Conservation (phyloP, 208 protist species). For the Trypanosoma conorhini region DNA sequence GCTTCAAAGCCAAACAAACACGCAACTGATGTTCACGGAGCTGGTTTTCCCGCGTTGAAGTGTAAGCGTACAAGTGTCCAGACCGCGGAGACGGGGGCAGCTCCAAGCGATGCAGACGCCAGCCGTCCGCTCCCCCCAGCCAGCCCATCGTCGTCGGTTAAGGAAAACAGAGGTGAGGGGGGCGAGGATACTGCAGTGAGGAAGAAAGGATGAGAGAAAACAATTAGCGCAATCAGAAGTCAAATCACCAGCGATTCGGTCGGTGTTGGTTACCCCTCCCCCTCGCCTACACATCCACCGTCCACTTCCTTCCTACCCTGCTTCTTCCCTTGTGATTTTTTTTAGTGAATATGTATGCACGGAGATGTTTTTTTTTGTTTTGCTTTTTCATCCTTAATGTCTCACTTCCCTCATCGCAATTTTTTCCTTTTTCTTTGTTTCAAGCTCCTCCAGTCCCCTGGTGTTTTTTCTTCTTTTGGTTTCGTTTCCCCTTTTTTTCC, state of each 20-base stretch:
- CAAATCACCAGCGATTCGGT: neutral
- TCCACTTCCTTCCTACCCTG: neutral
- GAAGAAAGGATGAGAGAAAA: neutral
- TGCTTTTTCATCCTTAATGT: neutral
- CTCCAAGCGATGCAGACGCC: neutral
- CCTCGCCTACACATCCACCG: too few species aligned
- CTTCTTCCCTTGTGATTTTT: neutral
- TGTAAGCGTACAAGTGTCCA: neutral
- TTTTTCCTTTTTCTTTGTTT: neutral
- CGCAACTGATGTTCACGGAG: neutral
- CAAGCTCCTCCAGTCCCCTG: neutral
- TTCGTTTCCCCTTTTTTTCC: slow-evolving; percentile 6
- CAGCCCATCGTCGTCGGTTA: neutral
- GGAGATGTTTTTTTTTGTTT: neutral
- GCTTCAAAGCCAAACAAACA: neutral
- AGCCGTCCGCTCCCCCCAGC: neutral
- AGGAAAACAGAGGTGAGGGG: neutral
- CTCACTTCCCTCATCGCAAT: neutral
- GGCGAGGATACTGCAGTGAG: neutral
- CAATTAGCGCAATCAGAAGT: neutral
- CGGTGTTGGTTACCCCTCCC: too few species aligned
- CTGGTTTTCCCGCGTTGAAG: neutral
- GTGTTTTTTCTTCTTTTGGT: neutral
- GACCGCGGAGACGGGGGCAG: neutral
- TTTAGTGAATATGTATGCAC: neutral